Base-by-base conservation (phyloP, 108 stramenopile species). In the Nitzschia putrida region DNA sequence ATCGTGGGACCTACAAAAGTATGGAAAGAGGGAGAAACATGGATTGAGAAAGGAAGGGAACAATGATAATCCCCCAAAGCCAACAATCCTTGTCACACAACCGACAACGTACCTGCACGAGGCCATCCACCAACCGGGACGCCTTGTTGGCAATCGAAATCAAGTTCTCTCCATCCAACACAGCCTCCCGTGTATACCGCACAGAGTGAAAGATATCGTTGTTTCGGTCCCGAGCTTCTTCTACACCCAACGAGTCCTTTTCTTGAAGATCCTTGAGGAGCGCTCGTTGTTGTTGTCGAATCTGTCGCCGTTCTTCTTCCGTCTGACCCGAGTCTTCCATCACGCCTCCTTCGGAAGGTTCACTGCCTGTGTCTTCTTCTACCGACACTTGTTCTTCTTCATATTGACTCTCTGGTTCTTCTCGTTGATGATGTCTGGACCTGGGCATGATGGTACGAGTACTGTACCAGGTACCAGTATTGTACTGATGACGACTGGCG, bases 81-180 rank as follows among this genome's bases (percentile, higher is more conserved):
- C n/a, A n/a, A n/a, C n/a, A n/a, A n/a, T n/a, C n/a, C n/a, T n/a
- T n/a, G n/a, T n/a, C n/a, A n/a, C n/a, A n/a, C n/a, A n/a, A n/a
- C n/a, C n/a, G n/a, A n/a, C n/a, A n/a, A 83, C 91, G 49, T 65
- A 92, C 91, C 83, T 87, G 85, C 23, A 95, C 74, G 42, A 92
- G 64, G 52, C 78, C 79, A 42, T 95, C 91, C 13, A 88, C 87
- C 61, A 90, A 80, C 42, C 76, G 57, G 14, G 83, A 78, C 9
- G 85, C 84, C 72, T 83, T 71, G 13, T 68, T 68, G 7, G 89
- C 68, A 75, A 93, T 86, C 43, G 85, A 57, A 51, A 86, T 79
- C 40, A 92, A 24, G 68, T 95, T 95, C 44, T 93, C 89, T 9
- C 83, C 86, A 69, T 95, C 95, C 73, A 95, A 54, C 37, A 92